These are phyloP conservation scores for Ogataea glucozyma DNA, from an alignment of 805 yeast genomes.

Conservation along the genomic window DNA sequence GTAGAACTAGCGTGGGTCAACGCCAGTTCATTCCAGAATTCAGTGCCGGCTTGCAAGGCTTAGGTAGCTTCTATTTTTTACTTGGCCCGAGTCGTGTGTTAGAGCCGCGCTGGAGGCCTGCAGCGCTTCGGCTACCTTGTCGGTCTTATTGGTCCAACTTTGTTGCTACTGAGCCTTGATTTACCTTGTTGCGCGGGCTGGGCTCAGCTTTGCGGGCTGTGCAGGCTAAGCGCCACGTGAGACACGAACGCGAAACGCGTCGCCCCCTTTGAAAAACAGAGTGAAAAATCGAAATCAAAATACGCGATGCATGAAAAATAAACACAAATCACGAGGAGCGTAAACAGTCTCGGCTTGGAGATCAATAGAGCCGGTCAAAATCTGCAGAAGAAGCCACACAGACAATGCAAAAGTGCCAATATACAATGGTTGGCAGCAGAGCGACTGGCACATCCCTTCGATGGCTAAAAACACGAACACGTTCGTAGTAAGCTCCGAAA, in stretches of 20 bases:
- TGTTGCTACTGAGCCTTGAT: too few species aligned
- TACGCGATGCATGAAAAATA: neutral
- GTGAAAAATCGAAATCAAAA: constrained; percentile 2
- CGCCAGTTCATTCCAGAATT: too few species aligned
- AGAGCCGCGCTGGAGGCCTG: too few species aligned
- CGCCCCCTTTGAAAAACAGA: neutral
- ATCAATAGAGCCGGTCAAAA: neutral
- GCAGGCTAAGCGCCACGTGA: constrained; percentile 6
- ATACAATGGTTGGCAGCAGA: neutral
- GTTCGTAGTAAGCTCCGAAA: neutral
- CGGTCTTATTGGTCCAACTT: too few species aligned
- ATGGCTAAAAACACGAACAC: constrained; percentile 1
- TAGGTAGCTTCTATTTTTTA: too few species aligned
- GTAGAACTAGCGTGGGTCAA: too few species aligned
- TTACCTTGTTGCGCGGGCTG: too few species aligned
- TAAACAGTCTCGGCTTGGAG: constrained; percentile 2
- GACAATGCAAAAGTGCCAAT: neutral
- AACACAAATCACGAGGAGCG: neutral
- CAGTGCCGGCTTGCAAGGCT: too few species aligned
- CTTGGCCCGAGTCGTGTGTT: too few species aligned
- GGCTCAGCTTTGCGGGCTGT: neutral
- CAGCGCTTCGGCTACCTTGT: too few species aligned
- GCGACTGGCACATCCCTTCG: neutral
- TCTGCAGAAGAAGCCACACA: neutral
- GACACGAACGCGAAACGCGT: constrained; percentile 5